phyloP scores from a whole-genome alignment of 208 protist genomes.

The Naegleria lovaniensis region DNA sequence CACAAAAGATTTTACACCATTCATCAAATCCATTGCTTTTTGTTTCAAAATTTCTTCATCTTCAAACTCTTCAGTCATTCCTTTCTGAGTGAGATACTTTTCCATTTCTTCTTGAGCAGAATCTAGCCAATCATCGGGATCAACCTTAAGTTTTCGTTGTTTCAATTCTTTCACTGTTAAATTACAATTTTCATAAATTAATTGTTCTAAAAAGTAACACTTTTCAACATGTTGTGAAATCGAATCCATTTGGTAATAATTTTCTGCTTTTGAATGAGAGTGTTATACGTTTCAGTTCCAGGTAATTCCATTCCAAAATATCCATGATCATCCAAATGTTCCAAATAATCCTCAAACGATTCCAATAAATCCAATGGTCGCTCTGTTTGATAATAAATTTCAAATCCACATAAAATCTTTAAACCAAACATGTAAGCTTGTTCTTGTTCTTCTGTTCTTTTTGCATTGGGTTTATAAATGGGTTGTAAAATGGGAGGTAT shows the following conservation, averaged over 20 bases:
- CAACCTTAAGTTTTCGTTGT: background rate
- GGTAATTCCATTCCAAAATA: background rate
- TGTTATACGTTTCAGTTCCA: background rate
- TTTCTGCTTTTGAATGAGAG: background rate
- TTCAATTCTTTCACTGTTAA: background rate
- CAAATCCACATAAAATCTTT: conserved; percentile 1
- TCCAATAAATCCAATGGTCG: background rate
- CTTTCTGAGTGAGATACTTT: background rate
- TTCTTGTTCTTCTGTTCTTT: background rate
- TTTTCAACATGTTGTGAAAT: background rate
- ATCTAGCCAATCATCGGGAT: conserved; percentile 1
- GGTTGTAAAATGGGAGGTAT: background rate
- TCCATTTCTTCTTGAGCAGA: background rate
- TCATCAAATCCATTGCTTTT: background rate
- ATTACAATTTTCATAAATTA: background rate
- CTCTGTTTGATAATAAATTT: background rate
- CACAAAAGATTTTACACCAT: conserved; percentile 2
- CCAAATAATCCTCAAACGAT: background rate
- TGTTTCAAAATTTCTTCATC: background rate
- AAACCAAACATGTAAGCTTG: background rate
- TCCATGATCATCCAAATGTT: background rate
- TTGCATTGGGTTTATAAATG: background rate
- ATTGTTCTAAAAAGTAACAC: background rate
- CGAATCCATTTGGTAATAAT: background rate
- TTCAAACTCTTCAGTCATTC: background rate